Percentiles rank a stretch among this genome's conserved stretches.
Conservation (phyloP, 108 stramenopile species). For the Thalassiosira profunda region DNA sequence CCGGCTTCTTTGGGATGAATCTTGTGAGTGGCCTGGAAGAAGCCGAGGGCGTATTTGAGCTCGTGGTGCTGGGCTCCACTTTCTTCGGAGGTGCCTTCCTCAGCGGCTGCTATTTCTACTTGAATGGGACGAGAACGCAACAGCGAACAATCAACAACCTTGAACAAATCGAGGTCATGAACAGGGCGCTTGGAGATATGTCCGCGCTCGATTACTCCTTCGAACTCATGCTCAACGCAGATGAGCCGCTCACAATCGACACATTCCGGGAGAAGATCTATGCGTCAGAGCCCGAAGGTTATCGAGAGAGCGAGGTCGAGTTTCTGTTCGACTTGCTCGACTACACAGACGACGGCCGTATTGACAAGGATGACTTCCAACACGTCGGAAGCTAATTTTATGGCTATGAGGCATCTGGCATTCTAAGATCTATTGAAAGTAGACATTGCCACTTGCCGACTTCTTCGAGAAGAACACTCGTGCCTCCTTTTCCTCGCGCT, state of each 20-base stretch:
- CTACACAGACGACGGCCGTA: constrained; percentile 36
- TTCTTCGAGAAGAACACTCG: constrained; percentile 74
- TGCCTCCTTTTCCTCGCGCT: constrained; percentile 58
- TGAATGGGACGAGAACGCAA: constrained; percentile 44
- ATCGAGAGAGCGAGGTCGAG: constrained; percentile 43
- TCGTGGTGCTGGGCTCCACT: constrained; percentile 47
- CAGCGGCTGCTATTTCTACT: constrained; percentile 56
- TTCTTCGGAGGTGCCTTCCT: constrained; percentile 51
- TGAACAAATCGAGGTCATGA: constrained; percentile 47
- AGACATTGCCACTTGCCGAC: constrained; percentile 75
- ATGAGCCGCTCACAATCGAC: constrained; percentile 33
- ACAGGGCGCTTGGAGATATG: constrained; percentile 57
- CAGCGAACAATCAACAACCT: constrained; percentile 32
- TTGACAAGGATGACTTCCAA: constrained; percentile 56
- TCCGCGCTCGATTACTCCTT: constrained; percentile 47
- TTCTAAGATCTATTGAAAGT: too few species aligned
- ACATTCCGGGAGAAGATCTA: constrained; percentile 37
- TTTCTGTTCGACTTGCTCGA: constrained; percentile 58
- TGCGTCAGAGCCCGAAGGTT: constrained; percentile 34
- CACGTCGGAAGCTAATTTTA: too few species aligned
- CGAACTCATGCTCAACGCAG: constrained; percentile 37
- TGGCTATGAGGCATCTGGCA: too few species aligned
- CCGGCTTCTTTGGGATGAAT: constrained; percentile 95
- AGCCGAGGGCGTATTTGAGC: constrained; percentile 59
- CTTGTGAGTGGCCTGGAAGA: constrained; percentile 80